Evolutionary conservation across 73 alveolate species (phyloP), one percentile per base, ranked within the genome.

Genomic region (Urostyla sp.): DNA sequence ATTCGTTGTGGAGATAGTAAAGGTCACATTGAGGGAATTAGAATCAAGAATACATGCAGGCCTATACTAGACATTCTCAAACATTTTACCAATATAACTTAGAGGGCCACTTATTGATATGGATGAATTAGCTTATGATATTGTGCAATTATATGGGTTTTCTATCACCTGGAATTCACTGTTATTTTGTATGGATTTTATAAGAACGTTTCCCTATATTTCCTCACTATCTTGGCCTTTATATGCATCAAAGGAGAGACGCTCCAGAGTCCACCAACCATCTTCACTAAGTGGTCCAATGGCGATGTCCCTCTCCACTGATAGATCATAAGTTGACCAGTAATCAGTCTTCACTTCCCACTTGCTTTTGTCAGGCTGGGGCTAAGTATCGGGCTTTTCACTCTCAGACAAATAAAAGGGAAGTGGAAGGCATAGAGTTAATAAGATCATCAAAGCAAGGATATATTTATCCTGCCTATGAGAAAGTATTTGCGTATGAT

Each of bases 191-290:
- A n/a, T n/a, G n/a, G n/a, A n/a, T n/a, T n/a, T n/a, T n/a, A n/a
- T n/a, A n/a, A n/a, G n/a, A n/a, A n/a, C n/a, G n/a, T n/a, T n/a
- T n/a, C n/a, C n/a, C n/a, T n/a, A n/a, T n/a, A n/a, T n/a, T n/a
- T n/a, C n/a, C n/a, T n/a, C n/a, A n/a, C n/a, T n/a, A n/a, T n/a
- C n/a, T n/a, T n/a, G n/a, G n/a, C n/a, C n/a, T n/a, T n/a, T n/a
- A n/a, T n/a, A n/a, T n/a, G n/a, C n/a, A n/a, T n/a, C n/a, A n/a
- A n/a, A n/a, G n/a, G 32, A 34, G 8, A 69, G 27, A 27, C 83
- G 44, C 18, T 69, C 69, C 20, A 69, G 49, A 21, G 16, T 30
- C 83, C 83, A 69, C 83, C 83, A 69, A 7, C 83, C 83, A 37
- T 69, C 83, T 8, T 69, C 83, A 30, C 48, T 69, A 1, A 69